Conservation (phyloP, 495 filamentous ascomycete genomes). For the Mytilinidion resinicola region DNA sequence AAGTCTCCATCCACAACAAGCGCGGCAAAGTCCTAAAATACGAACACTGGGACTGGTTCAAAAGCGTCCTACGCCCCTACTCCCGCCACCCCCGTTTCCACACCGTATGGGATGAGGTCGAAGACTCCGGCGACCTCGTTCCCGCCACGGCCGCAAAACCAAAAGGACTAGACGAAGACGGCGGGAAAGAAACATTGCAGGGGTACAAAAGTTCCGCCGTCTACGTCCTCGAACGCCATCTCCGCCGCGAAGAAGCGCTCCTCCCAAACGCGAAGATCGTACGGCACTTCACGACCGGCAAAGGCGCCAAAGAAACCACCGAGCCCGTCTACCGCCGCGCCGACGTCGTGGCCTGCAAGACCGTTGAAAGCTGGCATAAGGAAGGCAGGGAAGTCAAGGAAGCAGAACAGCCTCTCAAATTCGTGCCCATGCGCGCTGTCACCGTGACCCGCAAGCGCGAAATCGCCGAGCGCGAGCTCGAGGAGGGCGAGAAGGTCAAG, state of each 20-base stretch:
- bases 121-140: conserved; percentile 69
- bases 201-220: conserved; percentile 81
- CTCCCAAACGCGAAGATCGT: conserved; percentile 61
- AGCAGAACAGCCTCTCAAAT: conserved; percentile 72
- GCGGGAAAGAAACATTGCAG: conserved; percentile 73
- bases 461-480: conserved; percentile 72
- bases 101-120: conserved; percentile 67
- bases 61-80: conserved; percentile 67
- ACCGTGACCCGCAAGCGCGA: conserved; percentile 84
- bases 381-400: conserved; percentile 72
- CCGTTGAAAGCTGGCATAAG: conserved; percentile 95
- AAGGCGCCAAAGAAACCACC: conserved; percentile 57
- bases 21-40: conserved; percentile 63
- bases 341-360: conserved; percentile 79
- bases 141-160: conserved; percentile 54
- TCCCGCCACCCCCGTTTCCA: conserved; percentile 48
- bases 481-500: conserved; percentile 71
- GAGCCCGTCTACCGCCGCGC: conserved; percentile 75
- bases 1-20: conserved; percentile 67
- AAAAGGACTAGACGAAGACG: conserved; percentile 60
- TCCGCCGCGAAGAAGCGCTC: conserved; percentile 88
- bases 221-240: conserved; percentile 78
- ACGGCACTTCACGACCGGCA: conserved; percentile 64
- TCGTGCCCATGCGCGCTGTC: conserved; percentile 82
- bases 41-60: conserved; percentile 83